Conservation (phyloP, 1,284 basidiomycete genomes). For the Austroboletus niveus region DNA sequence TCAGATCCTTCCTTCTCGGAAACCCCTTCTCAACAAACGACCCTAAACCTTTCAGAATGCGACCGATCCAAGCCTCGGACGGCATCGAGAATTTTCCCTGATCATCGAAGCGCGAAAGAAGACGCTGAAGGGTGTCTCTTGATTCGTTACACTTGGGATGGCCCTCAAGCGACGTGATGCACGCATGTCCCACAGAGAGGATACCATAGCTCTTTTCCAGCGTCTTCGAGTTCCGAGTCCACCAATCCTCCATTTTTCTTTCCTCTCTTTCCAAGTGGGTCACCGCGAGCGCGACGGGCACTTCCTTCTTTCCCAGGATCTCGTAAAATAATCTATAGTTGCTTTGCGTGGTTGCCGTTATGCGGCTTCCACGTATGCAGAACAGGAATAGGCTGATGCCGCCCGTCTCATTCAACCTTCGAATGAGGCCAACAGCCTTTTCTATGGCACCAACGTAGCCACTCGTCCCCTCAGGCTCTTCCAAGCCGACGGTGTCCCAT, state of each 20-base stretch:
- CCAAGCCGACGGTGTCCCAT: constrained; percentile 33
- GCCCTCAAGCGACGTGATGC: constrained; percentile 23
- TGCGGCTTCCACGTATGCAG: constrained; percentile 32
- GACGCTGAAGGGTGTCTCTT: constrained; percentile 10
- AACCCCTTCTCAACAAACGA: constrained; percentile 21
- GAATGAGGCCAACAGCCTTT: constrained; percentile 29
- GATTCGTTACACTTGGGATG: constrained; percentile 22
- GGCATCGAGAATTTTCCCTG: constrained; percentile 32
- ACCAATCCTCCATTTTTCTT: constrained; percentile 33
- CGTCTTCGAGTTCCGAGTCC: constrained; percentile 22
- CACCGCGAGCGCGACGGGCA: constrained; percentile 31
- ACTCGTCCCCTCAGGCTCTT: constrained; percentile 24
- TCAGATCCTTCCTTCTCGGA: constrained; percentile 26
- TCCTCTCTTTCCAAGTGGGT: constrained; percentile 33
- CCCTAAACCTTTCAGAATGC: constrained; percentile 24
- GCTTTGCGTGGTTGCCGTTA: constrained; percentile 25
- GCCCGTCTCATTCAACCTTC: constrained; percentile 20
- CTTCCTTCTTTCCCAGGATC: constrained; percentile 30
- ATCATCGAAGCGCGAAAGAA: constrained; percentile 19
- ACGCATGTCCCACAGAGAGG: constrained; percentile 26
- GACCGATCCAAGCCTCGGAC: constrained; percentile 26
- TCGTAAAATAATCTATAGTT: constrained; percentile 33
- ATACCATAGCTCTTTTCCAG: constrained; percentile 21
- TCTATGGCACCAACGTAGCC: constrained; percentile 29
- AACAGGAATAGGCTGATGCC: constrained; percentile 33